These are phyloP conservation scores for Spathaspora sp. DNA, from an alignment of 1,139 yeast genomes.

Conservation along the genomic window DNA sequence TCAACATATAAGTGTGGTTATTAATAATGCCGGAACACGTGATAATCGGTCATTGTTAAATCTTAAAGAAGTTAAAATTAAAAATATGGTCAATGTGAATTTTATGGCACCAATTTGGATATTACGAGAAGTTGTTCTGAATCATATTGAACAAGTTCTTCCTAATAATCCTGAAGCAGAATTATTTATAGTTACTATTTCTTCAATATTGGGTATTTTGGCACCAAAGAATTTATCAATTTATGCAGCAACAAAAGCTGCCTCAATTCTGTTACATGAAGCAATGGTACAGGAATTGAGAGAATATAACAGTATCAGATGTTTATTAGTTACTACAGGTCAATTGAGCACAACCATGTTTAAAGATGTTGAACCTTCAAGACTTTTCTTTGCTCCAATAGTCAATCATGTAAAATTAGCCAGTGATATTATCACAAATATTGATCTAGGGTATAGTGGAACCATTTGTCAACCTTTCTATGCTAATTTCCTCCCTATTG, in stretches of 20 bases:
- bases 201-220: slow-evolving; percentile 69
- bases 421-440: slow-evolving; percentile 33
- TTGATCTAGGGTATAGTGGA: slow-evolving; percentile 53
- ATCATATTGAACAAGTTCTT: slow-evolving; percentile 16
- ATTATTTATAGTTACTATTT: slow-evolving; percentile 59
- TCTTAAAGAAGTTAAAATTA: slow-evolving; percentile 30
- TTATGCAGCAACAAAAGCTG: slow-evolving; percentile 69
- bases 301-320: slow-evolving; percentile 28
- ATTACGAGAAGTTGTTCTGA: slow-evolving; percentile 40
- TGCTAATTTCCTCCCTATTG: slow-evolving; percentile 53
- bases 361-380: slow-evolving; percentile 57
- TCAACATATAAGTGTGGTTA: slow-evolving; percentile 48
- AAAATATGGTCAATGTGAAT: slow-evolving; percentile 51
- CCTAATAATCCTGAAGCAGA: slow-evolving; percentile 14
- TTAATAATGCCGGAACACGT: slow-evolving; percentile 78
- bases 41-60: slow-evolving; percentile 45
- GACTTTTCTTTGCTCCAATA: slow-evolving; percentile 63
- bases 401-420: slow-evolving; percentile 48
- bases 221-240: slow-evolving; percentile 68
- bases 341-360: slow-evolving; percentile 67
- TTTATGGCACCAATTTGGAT: slow-evolving; percentile 56
- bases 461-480: slow-evolving; percentile 58
- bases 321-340: slow-evolving; percentile 62
- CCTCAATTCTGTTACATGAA: slow-evolving; percentile 59
- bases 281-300: slow-evolving; percentile 52